Conservation (phyloP, 2,329 filamentous ascomycete species). For the Aspergillus persii region DNA sequence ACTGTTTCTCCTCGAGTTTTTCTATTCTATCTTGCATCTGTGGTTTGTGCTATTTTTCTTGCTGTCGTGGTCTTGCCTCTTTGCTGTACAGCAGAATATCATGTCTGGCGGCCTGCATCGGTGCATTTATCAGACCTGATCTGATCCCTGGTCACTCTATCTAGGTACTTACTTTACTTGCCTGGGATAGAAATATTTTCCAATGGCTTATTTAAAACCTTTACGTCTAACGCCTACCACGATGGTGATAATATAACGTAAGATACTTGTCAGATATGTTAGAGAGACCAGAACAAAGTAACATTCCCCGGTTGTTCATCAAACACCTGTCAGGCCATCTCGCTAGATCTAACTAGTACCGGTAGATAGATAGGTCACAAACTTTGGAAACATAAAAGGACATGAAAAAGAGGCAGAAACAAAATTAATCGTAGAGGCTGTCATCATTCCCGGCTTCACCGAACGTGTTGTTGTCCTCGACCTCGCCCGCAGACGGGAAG, state of each 20-base stretch:
- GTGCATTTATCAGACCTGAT: too few relatives aligned
- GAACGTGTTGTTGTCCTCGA: slow-evolving; percentile 58
- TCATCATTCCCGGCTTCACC: slow-evolving; percentile 91
- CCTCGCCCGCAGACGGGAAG: slow-evolving; percentile 70
- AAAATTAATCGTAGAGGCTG: slow-evolving; percentile 85
- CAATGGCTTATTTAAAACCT: too few relatives aligned
- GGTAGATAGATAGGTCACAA: slow-evolving; percentile 37
- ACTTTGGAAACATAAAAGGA: slow-evolving; percentile 41
- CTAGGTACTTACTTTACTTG: too few relatives aligned
- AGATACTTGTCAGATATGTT: slow-evolving; percentile 7
- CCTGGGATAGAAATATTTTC: too few relatives aligned
- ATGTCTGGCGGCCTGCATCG: too few relatives aligned
- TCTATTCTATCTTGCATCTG: not conserved
- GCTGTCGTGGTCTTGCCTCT: too few relatives aligned
- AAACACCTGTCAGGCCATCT: slow-evolving; percentile 17
- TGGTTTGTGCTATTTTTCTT: not conserved
- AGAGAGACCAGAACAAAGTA: slow-evolving; percentile 16
- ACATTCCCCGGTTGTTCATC: slow-evolving; percentile 13
- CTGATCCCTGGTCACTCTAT: too few relatives aligned
- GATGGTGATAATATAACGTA: not conserved
- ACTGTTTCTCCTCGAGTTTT: not conserved
- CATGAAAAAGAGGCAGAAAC: slow-evolving; percentile 15
- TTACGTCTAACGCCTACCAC: too few relatives aligned
- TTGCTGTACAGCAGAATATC: too few relatives aligned
- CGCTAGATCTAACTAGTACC: slow-evolving; percentile 22